A percentile compares a stretch with the other conserved stretches of the same genome.
Evolutionary conservation across 2,329 filamentous ascomycete species (phyloP).

Genomic region (Beauveria asiatica): DNA sequence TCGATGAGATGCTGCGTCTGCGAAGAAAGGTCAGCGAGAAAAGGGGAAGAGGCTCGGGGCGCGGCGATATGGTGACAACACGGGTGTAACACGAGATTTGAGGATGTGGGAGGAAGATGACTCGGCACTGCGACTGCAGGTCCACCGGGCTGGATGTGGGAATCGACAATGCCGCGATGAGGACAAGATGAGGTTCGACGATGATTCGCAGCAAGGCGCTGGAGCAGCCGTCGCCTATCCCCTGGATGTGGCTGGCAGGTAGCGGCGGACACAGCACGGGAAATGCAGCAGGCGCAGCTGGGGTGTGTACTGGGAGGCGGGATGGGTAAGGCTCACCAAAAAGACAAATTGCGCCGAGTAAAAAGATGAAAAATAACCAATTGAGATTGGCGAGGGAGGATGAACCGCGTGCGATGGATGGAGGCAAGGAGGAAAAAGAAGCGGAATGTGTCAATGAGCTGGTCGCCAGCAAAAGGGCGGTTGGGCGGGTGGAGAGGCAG

Average conservation of each 20-base stretch:
- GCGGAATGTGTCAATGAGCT: slow-evolving; percentile 12
- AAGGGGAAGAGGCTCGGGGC: slow-evolving; percentile 7
- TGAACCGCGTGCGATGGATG: slow-evolving; percentile 18
- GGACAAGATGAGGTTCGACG: not conserved
- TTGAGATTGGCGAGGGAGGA: slow-evolving; percentile 13
- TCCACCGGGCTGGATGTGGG: not conserved
- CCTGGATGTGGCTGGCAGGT: slow-evolving; percentile 6
- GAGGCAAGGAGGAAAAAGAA: slow-evolving; percentile 13
- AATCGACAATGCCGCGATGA: not conserved
- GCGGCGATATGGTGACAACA: not conserved
- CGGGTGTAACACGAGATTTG: not conserved
- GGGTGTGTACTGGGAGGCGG: not conserved
- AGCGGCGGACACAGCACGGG: not conserved
- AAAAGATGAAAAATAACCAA: slow-evolving; percentile 13
- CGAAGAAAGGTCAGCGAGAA: slow-evolving; percentile 11
- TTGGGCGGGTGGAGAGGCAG: not conserved
- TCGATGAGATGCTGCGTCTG: slow-evolving; percentile 4
- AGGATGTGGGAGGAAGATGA: not conserved
- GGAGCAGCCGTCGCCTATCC: not conserved
- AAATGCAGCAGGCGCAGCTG: not conserved
- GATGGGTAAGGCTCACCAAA: not conserved
- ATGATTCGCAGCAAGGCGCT: not conserved
- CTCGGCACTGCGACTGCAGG: not conserved
- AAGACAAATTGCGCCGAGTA: not conserved
- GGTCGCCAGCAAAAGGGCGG: slow-evolving; percentile 11